Conservation (phyloP, 371 early-diverging fungal species). For the Mortierella sp. region DNA sequence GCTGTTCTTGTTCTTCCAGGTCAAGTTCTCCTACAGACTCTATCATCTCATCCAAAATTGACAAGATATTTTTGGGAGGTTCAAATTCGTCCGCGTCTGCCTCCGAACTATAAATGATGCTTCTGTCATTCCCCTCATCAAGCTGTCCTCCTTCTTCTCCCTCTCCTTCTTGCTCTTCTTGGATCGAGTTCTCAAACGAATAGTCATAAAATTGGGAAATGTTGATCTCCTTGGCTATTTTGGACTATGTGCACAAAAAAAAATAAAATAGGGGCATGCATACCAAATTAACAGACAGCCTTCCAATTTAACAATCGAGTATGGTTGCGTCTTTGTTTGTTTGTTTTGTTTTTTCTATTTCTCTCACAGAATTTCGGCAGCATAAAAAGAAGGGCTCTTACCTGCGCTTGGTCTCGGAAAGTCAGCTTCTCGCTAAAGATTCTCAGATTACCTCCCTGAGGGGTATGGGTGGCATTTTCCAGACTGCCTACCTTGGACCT, state of each 20-base stretch:
- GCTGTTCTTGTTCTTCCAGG: slow-evolving; percentile 20
- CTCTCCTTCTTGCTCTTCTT: slow-evolving; percentile 8
- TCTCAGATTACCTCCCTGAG: slow-evolving; percentile 49
- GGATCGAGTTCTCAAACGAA: slow-evolving; percentile 28
- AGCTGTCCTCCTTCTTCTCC: not conserved
- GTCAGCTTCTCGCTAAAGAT: slow-evolving; percentile 49
- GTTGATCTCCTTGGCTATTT: slow-evolving; percentile 52
- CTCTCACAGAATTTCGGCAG: too few relatives aligned
- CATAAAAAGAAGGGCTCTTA: slow-evolving; percentile 1
- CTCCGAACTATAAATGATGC: slow-evolving; percentile 20
- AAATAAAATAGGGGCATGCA: slow-evolving; percentile 1
- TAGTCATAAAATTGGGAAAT: slow-evolving; percentile 40
- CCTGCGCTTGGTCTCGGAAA: slow-evolving; percentile 50
- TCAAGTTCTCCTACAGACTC: slow-evolving; percentile 30
- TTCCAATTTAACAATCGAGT: not conserved
- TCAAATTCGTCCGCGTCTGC: slow-evolving; percentile 27
- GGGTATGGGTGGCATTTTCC: slow-evolving; percentile 31
- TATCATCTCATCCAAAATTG: slow-evolving; percentile 36
- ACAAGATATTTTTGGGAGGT: slow-evolving; percentile 44
- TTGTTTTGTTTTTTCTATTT: not conserved
- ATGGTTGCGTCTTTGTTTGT: not conserved
- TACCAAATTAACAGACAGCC: not conserved
- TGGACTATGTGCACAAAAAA: slow-evolving; percentile 30
- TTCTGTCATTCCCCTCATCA: slow-evolving; percentile 6
- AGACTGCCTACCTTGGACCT: slow-evolving; percentile 46